Evolutionary conservation across 2,329 filamentous ascomycete species (phyloP).

Genomic region (Amylocarpus encephaloides): DNA sequence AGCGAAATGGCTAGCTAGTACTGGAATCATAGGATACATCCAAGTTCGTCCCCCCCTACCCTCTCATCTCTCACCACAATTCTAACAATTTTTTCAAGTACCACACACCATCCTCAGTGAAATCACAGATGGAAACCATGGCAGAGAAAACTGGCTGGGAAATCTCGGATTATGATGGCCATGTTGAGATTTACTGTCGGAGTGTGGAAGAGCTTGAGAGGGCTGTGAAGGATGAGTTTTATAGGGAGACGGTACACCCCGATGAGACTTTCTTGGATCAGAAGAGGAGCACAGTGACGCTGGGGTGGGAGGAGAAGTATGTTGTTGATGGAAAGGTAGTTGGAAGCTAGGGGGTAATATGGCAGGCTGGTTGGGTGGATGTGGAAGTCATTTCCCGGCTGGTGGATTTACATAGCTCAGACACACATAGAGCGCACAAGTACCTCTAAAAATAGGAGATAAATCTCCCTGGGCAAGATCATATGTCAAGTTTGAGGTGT

Average conservation of each 20-base stretch:
- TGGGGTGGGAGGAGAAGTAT: neutral
- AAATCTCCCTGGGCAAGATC: no score
- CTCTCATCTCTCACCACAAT: neutral
- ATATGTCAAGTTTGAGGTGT: no score
- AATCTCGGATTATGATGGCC: neutral
- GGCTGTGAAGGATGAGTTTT: neutral
- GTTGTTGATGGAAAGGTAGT: neutral
- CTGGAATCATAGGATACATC: conserved; percentile 4
- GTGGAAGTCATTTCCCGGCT: no score
- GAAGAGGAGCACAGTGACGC: neutral
- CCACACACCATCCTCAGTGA: no score
- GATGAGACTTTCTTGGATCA: neutral
- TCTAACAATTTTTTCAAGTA: neutral
- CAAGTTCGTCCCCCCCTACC: conserved; percentile 7
- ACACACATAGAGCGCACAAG: no score
- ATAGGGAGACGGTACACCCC: neutral
- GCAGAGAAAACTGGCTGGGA: neutral
- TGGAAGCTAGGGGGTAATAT: no score
- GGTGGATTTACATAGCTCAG: no score
- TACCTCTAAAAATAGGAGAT: no score
- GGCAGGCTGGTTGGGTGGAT: no score
- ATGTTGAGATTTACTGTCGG: neutral
- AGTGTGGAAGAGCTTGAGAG: neutral
- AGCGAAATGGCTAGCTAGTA: conserved; percentile 2
- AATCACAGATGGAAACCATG: neutral